These are phyloP conservation scores for Coemansia linderi DNA, from an alignment of 371 early-diverging fungal genomes.

Conservation along the genomic window DNA sequence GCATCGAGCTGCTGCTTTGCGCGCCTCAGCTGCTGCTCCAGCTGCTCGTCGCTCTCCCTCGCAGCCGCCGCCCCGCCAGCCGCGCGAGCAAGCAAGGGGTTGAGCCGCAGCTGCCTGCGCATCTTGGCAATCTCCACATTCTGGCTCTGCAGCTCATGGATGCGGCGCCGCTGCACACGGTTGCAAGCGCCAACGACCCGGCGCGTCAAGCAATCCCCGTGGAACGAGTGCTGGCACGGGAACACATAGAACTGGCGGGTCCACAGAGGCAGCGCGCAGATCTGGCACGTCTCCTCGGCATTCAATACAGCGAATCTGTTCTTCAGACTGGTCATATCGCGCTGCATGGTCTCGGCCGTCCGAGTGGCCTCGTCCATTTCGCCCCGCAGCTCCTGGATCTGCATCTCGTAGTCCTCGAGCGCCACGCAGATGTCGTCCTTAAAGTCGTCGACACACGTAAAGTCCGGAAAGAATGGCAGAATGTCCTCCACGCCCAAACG, in stretches of 20 bases:
- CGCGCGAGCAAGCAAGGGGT: constrained; percentile 14
- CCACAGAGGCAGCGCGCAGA: constrained; percentile 76
- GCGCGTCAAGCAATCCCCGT: constrained; percentile 81
- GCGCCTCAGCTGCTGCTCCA: constrained; percentile 68
- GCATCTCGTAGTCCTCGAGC: constrained; percentile 80
- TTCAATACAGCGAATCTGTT: constrained; percentile 78
- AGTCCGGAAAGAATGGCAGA: constrained; percentile 93
- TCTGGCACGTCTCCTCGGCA: constrained; percentile 77
- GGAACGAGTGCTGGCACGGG: constrained; percentile 93
- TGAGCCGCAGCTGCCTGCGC: constrained; percentile 37
- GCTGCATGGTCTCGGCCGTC: constrained; percentile 80
- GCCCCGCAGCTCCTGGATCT: constrained; percentile 75
- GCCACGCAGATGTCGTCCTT: constrained; percentile 87
- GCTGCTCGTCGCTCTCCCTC: constrained; percentile 51
- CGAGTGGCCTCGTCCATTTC: constrained; percentile 83
- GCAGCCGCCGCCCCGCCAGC: background rate
- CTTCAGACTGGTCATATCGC: constrained; percentile 76
- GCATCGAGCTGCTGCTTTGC: constrained; percentile 69
- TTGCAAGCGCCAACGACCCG: constrained; percentile 48
- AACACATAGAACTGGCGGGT: constrained; percentile 86
- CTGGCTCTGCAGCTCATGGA: constrained; percentile 53
- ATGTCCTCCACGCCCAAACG: constrained; percentile 92
- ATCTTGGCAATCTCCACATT: constrained; percentile 45
- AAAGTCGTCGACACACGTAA: constrained; percentile 91
- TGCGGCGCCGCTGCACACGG: constrained; percentile 48